Evolutionary conservation across 192 early-diverging fungal species (phyloP).

Genomic region (Linnemannia schmuckeri): DNA sequence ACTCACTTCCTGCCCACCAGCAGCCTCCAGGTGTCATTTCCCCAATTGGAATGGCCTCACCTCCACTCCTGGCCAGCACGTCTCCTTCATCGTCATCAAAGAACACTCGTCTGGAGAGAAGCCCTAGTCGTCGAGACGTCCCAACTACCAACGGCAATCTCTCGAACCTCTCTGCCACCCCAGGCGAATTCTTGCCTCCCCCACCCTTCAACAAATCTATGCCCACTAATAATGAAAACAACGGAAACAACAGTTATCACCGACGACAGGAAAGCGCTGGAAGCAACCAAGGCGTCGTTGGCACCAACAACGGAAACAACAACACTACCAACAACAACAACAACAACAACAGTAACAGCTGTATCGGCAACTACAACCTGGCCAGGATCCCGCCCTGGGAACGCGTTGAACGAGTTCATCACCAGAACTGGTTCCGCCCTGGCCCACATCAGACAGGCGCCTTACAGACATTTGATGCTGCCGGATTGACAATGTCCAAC

Average conservation of each 20-base stretch:
- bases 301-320: background rate
- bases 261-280: slow-evolving; percentile 14
- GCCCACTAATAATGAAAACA: background rate
- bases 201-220: slow-evolving; percentile 16
- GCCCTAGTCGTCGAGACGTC: slow-evolving; percentile 27
- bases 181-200: slow-evolving; percentile 19
- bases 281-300: background rate
- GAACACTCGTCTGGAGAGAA: slow-evolving; percentile 22
- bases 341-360: background rate
- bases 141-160: background rate
- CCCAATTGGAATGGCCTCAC: background rate
- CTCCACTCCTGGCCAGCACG: background rate
- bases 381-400: slow-evolving; percentile 41
- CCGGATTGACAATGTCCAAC: slow-evolving; percentile 14
- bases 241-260: background rate
- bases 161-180: background rate
- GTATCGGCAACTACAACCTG: background rate
- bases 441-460: slow-evolving; percentile 48
- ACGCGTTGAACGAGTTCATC: slow-evolving; percentile 40
- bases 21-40: slow-evolving; percentile 40
- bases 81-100: background rate
- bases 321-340: background rate
- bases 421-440: slow-evolving; percentile 54
- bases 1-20: slow-evolving; percentile 50
- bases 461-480: slow-evolving; percentile 32